phyloP scores from a whole-genome alignment of 192 early-diverging fungal species.

The Mortierella antarctica region DNA sequence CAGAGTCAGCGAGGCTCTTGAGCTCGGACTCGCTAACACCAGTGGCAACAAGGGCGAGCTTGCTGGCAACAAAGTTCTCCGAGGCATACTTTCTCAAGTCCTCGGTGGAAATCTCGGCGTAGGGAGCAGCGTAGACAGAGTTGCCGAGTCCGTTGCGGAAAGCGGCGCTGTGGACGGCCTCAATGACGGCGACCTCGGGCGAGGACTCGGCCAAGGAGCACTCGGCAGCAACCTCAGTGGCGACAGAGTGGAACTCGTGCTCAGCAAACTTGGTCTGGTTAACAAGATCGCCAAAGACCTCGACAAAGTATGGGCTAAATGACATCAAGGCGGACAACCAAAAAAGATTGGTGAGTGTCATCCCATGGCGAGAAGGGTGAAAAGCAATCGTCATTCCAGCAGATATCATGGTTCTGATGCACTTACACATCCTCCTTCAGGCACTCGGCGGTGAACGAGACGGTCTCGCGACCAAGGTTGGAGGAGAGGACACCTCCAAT shows the following conservation, averaged over 20 bases:
- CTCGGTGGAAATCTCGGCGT: slow-evolving; percentile 68
- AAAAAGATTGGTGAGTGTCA: not conserved
- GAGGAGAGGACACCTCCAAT: slow-evolving; percentile 88
- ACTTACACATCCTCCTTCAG: slow-evolving; percentile 89
- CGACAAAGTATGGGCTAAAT: slow-evolving; percentile 78
- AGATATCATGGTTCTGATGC: not conserved
- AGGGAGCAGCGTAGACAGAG: slow-evolving; percentile 86
- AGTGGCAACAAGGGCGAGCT: slow-evolving; percentile 87
- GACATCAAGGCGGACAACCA: not conserved
- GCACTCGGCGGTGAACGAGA: slow-evolving; percentile 90
- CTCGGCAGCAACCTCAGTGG: slow-evolving; percentile 72
- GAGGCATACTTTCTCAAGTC: slow-evolving; percentile 80
- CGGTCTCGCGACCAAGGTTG: slow-evolving; percentile 83
- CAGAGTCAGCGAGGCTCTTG: slow-evolving; percentile 69
- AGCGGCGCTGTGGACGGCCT: slow-evolving; percentile 88
- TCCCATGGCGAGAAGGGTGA: not conserved
- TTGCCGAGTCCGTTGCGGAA: slow-evolving; percentile 97
- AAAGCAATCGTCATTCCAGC: not conserved
- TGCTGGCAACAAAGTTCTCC: slow-evolving; percentile 74
- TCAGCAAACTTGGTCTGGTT: slow-evolving; percentile 82
- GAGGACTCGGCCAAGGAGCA: slow-evolving; percentile 69
- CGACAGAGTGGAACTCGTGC: slow-evolving; percentile 87
- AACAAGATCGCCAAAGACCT: slow-evolving; percentile 83
- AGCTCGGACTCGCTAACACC: slow-evolving; percentile 84
- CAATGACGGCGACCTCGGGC: slow-evolving; percentile 74